Percentiles rank a stretch among this genome's conserved stretches.
Conservation (phyloP, 2,329 filamentous ascomycete species). For the Ophiostoma piceae region DNA sequence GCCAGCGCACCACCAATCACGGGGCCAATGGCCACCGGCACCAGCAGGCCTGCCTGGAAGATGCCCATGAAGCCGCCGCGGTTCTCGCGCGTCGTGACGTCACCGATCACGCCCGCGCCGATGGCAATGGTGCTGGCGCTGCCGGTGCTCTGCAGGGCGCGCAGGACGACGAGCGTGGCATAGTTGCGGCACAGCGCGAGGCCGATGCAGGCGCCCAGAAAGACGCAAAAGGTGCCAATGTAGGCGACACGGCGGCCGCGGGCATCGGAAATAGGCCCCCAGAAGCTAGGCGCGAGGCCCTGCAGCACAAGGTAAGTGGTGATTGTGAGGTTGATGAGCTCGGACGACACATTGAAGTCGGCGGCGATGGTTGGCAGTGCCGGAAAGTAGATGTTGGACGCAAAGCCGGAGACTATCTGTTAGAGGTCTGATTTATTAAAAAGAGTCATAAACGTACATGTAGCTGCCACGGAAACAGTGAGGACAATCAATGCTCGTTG, state of each 20-base stretch:
- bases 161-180: conserved; percentile 52
- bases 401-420: conserved; percentile 47
- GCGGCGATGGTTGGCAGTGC: conserved; percentile 38
- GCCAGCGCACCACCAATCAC: conserved; percentile 60
- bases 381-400: conserved; percentile 54
- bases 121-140: conserved; percentile 67
- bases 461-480: conserved; percentile 46
- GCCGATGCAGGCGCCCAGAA: conserved; percentile 54
- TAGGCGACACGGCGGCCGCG: conserved; percentile 58
- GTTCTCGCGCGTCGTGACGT: conserved; percentile 62
- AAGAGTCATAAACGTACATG: conserved; percentile 37
- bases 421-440: neutral
- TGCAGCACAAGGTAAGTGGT: conserved; percentile 62
- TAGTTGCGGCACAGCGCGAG: conserved; percentile 55
- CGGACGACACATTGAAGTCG: conserved; percentile 37
- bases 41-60: conserved; percentile 52
- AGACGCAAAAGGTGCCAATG: conserved; percentile 53
- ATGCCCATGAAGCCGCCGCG: conserved; percentile 67
- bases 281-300: conserved; percentile 54
- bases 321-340: conserved; percentile 45
- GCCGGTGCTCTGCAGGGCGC: conserved; percentile 58
- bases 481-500: conserved; percentile 46
- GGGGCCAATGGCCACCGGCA: conserved; percentile 52
- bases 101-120: conserved; percentile 64
- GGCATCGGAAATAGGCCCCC: conserved; percentile 57